A percentile compares a stretch with the other conserved stretches of the same genome.
Conservation (phyloP, 108 stramenopile genomes). For the Epithemia pelagica region DNA sequence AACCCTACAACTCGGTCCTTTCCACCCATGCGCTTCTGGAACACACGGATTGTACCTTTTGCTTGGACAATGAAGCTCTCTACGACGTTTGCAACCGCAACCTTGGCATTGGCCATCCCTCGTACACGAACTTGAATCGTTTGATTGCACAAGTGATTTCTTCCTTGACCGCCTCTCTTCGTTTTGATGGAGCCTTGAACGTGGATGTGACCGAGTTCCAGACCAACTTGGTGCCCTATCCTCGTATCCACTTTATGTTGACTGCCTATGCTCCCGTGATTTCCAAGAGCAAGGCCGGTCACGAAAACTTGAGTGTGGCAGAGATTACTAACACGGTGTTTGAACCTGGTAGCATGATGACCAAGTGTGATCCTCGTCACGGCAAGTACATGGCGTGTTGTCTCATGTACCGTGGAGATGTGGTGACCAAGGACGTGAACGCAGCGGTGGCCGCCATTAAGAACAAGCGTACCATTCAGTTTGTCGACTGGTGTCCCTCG, state of each 20-base stretch:
- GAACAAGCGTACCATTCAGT: conserved; percentile 94
- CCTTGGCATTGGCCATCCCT: conserved; percentile 88
- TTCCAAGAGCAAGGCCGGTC: conserved; percentile 89
- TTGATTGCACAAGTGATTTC: conserved; percentile 92
- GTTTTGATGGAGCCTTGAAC: conserved; percentile 94
- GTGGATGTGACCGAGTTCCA: conserved; percentile 96
- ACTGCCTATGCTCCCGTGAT: conserved; percentile 93
- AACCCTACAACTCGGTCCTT: conserved; percentile 95
- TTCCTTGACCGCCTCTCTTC: conserved; percentile 89
- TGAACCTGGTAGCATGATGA: conserved; percentile 91
- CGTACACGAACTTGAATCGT: conserved; percentile 93
- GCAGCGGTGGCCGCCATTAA: conserved; percentile 91
- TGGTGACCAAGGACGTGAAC: conserved; percentile 93
- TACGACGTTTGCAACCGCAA: conserved; percentile 95
- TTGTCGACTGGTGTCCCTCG: conserved; percentile 95
- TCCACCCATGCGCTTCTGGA: conserved; percentile 93
- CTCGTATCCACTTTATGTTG: conserved; percentile 93
- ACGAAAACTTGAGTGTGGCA: conserved; percentile 90
- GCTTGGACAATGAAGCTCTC: conserved; percentile 92
- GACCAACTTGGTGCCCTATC: conserved; percentile 96
- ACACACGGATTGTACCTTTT: conserved; percentile 94
- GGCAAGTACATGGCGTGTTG: conserved; percentile 99
- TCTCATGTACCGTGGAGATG: conserved; percentile 94
- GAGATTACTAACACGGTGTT: conserved; percentile 95
- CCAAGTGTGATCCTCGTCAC: conserved; percentile 95